A percentile compares a stretch with the other conserved stretches of the same genome.
Evolutionary conservation across 202 grass and related monocot genomes (phyloP).

Genomic region (Digitaria exilis): DNA sequence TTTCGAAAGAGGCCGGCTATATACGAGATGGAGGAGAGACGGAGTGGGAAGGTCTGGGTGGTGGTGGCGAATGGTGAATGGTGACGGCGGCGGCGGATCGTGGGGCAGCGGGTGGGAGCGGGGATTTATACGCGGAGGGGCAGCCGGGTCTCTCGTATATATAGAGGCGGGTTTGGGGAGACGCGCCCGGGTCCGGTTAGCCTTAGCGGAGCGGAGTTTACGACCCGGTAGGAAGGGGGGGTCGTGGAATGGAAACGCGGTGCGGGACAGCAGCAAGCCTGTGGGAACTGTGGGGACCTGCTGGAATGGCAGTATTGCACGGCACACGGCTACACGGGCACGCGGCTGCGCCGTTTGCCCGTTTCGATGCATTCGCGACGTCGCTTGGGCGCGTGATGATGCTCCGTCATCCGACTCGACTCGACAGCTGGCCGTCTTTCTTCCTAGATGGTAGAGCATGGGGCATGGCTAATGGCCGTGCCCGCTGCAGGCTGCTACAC

Average conservation of each 20-base stretch:
- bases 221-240: neutral
- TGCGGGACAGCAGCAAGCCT: neutral
- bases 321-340: neutral
- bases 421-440: too few relatives aligned
- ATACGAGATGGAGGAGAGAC: neutral
- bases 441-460: too few relatives aligned
- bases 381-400: too few relatives aligned
- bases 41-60: neutral
- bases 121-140: constrained; percentile 3
- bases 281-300: neutral
- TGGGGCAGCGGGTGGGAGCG: neutral
- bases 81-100: constrained; percentile 12
- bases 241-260: neutral
- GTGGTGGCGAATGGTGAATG: neutral
- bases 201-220: neutral
- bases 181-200: neutral
- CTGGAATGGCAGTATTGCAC: neutral
- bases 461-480: too few relatives aligned
- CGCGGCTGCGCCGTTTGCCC: neutral
- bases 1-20: constrained; percentile 34
- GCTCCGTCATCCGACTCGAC: too few relatives aligned
- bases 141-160: constrained; percentile 26
- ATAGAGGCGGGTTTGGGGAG: neutral
- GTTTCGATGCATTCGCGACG: too few relatives aligned
- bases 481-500: too few relatives aligned